These are phyloP conservation scores for Salvia splendens DNA, from an alignment of 257 asterid genomes.

Conservation along the genomic window DNA sequence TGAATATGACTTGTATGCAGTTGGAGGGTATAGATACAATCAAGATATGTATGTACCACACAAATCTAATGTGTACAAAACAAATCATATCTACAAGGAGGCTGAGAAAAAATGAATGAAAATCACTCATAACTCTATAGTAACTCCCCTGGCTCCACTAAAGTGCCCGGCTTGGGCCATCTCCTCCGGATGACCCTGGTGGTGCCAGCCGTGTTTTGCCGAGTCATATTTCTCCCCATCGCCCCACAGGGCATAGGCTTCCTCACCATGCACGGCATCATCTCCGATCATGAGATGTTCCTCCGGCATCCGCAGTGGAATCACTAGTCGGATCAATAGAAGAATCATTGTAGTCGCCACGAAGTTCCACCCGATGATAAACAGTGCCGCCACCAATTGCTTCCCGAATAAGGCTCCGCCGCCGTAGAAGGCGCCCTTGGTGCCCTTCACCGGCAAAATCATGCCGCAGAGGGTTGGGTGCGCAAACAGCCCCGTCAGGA, in stretches of 20 bases:
- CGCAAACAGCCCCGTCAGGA: conserved; percentile 74
- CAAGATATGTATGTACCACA: not conserved
- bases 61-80: conserved; percentile 19
- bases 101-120: conserved; percentile 6
- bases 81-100: conserved; percentile 27
- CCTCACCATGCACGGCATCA: conserved; percentile 92
- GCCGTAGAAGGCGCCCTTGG: conserved; percentile 80
- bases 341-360: conserved; percentile 62
- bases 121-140: conserved; percentile 50
- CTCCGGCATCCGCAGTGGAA: conserved; percentile 82
- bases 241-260: conserved; percentile 93
- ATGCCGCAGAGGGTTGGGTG: conserved; percentile 72
- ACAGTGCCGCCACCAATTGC: conserved; percentile 77
- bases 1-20: not conserved
- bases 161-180: conserved; percentile 36
- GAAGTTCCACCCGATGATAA: conserved; percentile 75
- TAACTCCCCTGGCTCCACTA: conserved; percentile 69
- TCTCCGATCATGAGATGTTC: conserved; percentile 86
- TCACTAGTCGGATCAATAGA: conserved; percentile 49
- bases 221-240: conserved; percentile 85
- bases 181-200: conserved; percentile 42
- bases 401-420: conserved; percentile 57
- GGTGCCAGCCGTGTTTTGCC: conserved; percentile 61
- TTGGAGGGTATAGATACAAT: too few species aligned
- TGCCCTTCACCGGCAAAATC: conserved; percentile 61